A percentile compares a stretch with the other conserved stretches of the same genome.
These are phyloP conservation scores for Conidiobolus incongruus DNA, from an alignment of 371 early-diverging fungal species.

Conservation along the genomic window DNA sequence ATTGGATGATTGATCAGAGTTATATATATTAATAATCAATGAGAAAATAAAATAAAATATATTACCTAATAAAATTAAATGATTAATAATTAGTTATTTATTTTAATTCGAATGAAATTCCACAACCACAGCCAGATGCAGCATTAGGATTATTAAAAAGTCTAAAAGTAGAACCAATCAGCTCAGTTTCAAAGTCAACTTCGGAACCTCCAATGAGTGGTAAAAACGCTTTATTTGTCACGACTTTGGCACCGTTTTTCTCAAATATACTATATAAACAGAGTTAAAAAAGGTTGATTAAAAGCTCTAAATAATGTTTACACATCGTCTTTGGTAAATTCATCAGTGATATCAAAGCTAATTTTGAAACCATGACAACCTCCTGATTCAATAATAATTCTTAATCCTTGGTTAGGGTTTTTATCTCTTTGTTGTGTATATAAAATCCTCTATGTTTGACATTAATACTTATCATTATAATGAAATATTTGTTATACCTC, in stretches of 20 bases:
- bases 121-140: constrained; percentile 82
- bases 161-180: constrained; percentile 84
- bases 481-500: too few relatives aligned
- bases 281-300: neutral
- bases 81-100: too few relatives aligned
- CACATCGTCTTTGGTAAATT: constrained; percentile 6
- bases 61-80: too few relatives aligned
- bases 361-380: constrained; percentile 3
- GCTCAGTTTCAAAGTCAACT: constrained; percentile 73
- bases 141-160: constrained; percentile 77
- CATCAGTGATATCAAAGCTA: neutral
- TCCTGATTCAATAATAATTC: constrained; percentile 1
- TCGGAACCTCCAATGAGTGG: constrained; percentile 68
- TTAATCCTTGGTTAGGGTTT: constrained; percentile 14
- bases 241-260: constrained; percentile 53
- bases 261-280: constrained; percentile 39
- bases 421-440: constrained; percentile 28
- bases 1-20: too few relatives aligned
- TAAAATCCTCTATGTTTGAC: constrained; percentile 39
- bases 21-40: too few relatives aligned
- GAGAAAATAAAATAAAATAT: too few relatives aligned
- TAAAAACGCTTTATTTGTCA: constrained; percentile 60
- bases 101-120: constrained; percentile 13
- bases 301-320: neutral
- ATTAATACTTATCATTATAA: too few relatives aligned